Evolutionary conservation across 2,329 filamentous ascomycete species (phyloP).

Genomic region (Paracamarosporium sp.): DNA sequence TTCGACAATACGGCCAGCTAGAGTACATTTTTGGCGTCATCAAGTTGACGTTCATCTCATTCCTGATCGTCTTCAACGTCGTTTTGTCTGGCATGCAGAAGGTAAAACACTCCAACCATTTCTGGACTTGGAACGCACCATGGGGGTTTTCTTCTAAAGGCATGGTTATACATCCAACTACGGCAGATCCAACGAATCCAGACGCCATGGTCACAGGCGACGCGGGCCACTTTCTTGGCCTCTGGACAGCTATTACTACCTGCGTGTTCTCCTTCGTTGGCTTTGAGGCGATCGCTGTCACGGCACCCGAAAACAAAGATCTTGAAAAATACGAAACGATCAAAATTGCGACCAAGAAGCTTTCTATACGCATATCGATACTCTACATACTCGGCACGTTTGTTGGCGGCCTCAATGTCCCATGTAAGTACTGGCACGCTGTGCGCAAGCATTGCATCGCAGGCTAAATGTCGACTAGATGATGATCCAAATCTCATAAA

Average conservation of each 20-base stretch:
- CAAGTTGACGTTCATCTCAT: slow-evolving; percentile 69
- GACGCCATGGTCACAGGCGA: slow-evolving; percentile 38
- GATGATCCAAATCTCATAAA: slow-evolving; percentile 42
- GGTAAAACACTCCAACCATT: slow-evolving; percentile 28
- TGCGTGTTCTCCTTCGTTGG: slow-evolving; percentile 54
- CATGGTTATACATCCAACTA: slow-evolving; percentile 32
- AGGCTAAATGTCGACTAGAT: slow-evolving; percentile 10
- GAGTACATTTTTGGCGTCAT: slow-evolving; percentile 85
- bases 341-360: slow-evolving; percentile 54
- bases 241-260: slow-evolving; percentile 52
- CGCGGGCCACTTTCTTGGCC: slow-evolving; percentile 39
- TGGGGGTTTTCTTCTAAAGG: slow-evolving; percentile 38
- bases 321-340: slow-evolving; percentile 51
- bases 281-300: slow-evolving; percentile 53
- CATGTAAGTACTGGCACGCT: background rate
- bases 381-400: slow-evolving; percentile 53
- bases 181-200: slow-evolving; percentile 20
- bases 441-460: background rate
- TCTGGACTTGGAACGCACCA: slow-evolving; percentile 45
- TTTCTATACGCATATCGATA: slow-evolving; percentile 52
- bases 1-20: slow-evolving; percentile 84
- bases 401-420: slow-evolving; percentile 15
- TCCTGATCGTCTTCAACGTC: slow-evolving; percentile 53
- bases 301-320: slow-evolving; percentile 52
- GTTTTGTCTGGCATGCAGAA: slow-evolving; percentile 42